Evolutionary conservation across 2,329 filamentous ascomycete species (phyloP).

Genomic region (Monosporascus sp.): DNA sequence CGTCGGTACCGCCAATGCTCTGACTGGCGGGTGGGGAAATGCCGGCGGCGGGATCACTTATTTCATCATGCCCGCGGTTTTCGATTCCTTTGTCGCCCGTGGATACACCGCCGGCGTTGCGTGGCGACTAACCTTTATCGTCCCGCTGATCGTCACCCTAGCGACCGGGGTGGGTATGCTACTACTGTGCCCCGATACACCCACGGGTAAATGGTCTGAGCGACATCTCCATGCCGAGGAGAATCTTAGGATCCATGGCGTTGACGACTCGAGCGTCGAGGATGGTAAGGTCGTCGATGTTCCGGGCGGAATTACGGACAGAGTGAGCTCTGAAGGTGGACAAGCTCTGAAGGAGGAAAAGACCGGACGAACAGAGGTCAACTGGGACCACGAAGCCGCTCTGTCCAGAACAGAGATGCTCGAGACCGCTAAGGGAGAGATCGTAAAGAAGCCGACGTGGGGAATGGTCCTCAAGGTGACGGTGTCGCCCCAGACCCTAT

Average conservation of each 20-base stretch:
- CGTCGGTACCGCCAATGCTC: constrained; percentile 80
- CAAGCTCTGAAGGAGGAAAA: constrained; percentile 35
- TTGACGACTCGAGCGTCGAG: constrained; percentile 15
- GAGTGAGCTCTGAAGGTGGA: constrained; percentile 30
- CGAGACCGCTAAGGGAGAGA: constrained; percentile 48
- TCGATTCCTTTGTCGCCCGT: constrained; percentile 64
- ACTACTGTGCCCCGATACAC: constrained; percentile 73
- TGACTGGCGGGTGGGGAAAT: constrained; percentile 82
- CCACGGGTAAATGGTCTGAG: constrained; percentile 75
- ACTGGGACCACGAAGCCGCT: constrained; percentile 38
- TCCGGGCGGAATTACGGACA: constrained; percentile 44
- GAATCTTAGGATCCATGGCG: constrained; percentile 42
- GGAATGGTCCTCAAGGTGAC: constrained; percentile 40
- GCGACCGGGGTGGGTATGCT: constrained; percentile 63
- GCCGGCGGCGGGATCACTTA: constrained; percentile 87
- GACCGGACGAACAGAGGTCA: constrained; percentile 18
- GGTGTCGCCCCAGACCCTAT: constrained; percentile 49
- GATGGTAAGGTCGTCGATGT: constrained; percentile 43
- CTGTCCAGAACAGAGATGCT: constrained; percentile 47
- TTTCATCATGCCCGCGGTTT: constrained; percentile 89
- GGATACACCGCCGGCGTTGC: constrained; percentile 62
- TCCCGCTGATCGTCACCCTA: constrained; percentile 74
- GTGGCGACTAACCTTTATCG: constrained; percentile 80
- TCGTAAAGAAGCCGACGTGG: constrained; percentile 51
- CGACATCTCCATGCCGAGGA: constrained; percentile 54